Evolutionary conservation across 2,329 filamentous ascomycete species (phyloP), one percentile per base, ranked within the genome.

Genomic region (Fonsecaea pugnacius): DNA sequence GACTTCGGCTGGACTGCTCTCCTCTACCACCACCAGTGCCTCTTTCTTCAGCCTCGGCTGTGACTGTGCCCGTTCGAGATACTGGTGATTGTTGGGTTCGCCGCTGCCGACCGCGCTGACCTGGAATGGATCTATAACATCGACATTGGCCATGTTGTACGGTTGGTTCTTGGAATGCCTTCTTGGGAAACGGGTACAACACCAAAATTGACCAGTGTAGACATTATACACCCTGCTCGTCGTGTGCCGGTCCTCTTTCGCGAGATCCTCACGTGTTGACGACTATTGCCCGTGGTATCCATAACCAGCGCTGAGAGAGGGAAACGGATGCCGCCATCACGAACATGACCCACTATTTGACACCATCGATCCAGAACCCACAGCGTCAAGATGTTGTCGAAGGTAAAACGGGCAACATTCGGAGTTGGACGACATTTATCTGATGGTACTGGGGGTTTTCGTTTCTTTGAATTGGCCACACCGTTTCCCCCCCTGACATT

Each of bases 301-400:
- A 21, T 53, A 4, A 14, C 14, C 1, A 21, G 21, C n/a, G 7
- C 12, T 4, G 43, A 27, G 21, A 18, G 38, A 16, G 50, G 6
- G 18, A 27, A 21, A 36, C 16, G 53, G 53, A 38, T 27, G n/a
- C 24, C 8, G 5, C 27, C 24, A 63, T 56, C 60, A 63, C 60
- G 54, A 56, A 57, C 43, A 43, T 6, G 54, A 56, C 54, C 60
- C 60, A 63, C 60, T 30, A 53, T 14, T 24, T 63, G 60, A 58
- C 60, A 57, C 60, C 60, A 63, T 63, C 46, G 58, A 30, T 30
- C 27, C 43, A 32, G 33, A 30, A 52, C 3, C 35, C 46, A 21
- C 48, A 30, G 48, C 48, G 4, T 30, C 27, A 30, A 30, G 48
- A 27, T 16, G 48, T 52, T 52, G 48, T 14, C 6, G 27, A 12